Percentiles rank a stretch among this genome's conserved stretches.
Evolutionary conservation across 306 rosid species (phyloP).

Genomic region (Ceratonia siliqua): DNA sequence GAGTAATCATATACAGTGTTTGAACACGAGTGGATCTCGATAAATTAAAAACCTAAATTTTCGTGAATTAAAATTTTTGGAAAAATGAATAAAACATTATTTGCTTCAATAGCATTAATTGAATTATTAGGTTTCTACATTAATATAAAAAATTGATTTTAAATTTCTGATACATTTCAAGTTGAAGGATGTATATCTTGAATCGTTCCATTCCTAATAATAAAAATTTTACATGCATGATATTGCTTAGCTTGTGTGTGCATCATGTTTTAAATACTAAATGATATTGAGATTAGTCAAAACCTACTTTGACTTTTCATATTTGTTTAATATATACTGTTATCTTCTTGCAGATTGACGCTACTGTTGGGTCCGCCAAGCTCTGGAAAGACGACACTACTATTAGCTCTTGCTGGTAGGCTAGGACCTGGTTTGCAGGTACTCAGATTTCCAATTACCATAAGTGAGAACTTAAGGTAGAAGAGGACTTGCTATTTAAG

Average conservation of each 20-base stretch:
- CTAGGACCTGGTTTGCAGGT: conserved; percentile 89
- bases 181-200: neutral
- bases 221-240: neutral
- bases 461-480: neutral
- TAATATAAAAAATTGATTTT: neutral
- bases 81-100: neutral
- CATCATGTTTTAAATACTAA: neutral
- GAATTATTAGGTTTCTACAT: neutral
- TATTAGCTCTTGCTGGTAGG: conserved; percentile 95
- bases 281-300: neutral
- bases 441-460: conserved; percentile 26
- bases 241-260: neutral
- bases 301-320: neutral
- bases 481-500: neutral
- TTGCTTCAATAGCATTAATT: neutral
- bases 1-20: no score
- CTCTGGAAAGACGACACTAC: conserved; percentile 91
- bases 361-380: conserved; percentile 94
- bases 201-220: neutral
- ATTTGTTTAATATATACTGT: neutral
- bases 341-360: conserved; percentile 64
- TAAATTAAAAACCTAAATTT: neutral
- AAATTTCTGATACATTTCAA: neutral
- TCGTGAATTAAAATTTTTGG: neutral
- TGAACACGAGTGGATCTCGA: no score